Percentiles rank a stretch among this genome's conserved stretches.
These are phyloP conservation scores for Trametopsis cervina DNA, from an alignment of 768 basidiomycete species.

Conservation along the genomic window DNA sequence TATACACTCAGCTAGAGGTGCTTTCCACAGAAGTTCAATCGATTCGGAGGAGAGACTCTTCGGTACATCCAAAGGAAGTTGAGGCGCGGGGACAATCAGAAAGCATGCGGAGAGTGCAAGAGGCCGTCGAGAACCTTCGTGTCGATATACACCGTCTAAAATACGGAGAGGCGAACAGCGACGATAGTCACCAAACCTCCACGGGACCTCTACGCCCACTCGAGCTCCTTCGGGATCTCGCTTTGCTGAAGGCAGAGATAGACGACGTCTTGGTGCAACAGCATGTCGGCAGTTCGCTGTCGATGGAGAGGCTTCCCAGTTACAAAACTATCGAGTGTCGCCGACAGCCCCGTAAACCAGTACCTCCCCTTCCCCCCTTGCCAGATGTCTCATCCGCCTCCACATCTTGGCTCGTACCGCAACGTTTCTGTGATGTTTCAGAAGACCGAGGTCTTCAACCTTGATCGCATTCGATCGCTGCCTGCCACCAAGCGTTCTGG, in stretches of 20 bases:
- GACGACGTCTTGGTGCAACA: constrained; percentile 3
- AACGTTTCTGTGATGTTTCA: too few relatives aligned
- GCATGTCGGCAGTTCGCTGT: neutral
- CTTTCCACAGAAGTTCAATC: constrained; percentile 1
- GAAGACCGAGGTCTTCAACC: too few relatives aligned
- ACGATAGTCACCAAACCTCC: neutral
- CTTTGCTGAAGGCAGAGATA: constrained; percentile 4
- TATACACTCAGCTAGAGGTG: constrained; percentile 6
- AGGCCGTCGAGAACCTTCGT: constrained; percentile 3
- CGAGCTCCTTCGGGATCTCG: constrained; percentile 5
- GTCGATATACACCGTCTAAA: constrained; percentile 3
- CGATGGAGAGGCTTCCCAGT: constrained; percentile 7
- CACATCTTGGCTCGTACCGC: too few relatives aligned
- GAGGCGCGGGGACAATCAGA: neutral
- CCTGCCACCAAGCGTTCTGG: too few relatives aligned
- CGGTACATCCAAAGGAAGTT: neutral
- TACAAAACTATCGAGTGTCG: too few relatives aligned
- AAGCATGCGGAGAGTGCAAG: neutral
- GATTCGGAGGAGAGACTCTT: neutral
- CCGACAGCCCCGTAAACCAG: too few relatives aligned
- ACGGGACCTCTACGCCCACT: neutral
- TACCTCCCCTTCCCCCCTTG: too few relatives aligned
- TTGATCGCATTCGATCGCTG: too few relatives aligned
- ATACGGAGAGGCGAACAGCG: neutral
- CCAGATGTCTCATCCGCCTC: too few relatives aligned